Conservation (phyloP, 2,329 filamentous ascomycete species). For the Teratosphaeriaceae sp. region DNA sequence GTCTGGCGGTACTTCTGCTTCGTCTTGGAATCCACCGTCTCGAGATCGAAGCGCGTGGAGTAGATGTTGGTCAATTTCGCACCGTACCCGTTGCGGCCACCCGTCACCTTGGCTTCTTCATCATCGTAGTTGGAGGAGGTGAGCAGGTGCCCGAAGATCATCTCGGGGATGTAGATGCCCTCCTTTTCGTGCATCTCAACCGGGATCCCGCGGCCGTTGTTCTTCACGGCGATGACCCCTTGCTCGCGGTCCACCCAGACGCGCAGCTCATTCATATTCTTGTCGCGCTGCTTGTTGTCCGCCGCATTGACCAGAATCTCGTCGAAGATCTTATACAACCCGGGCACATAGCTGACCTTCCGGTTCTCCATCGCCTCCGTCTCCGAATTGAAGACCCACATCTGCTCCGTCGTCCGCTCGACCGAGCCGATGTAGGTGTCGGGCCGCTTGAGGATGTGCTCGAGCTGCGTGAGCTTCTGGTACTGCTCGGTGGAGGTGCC, state of each 20-base stretch:
- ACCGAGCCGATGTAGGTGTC: constrained; percentile 98
- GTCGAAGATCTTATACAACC: constrained; percentile 98
- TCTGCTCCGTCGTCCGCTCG: constrained; percentile 75
- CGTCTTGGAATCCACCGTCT: constrained; percentile 77
- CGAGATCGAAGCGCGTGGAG: constrained; percentile 83
- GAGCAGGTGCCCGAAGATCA: constrained; percentile 94
- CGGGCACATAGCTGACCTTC: constrained; percentile 77
- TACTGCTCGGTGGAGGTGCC: constrained; percentile 71
- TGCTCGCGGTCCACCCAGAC: constrained; percentile 73
- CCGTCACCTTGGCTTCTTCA: constrained; percentile 86
- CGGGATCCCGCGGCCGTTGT: constrained; percentile 94
- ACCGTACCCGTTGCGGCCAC: constrained; percentile 96
- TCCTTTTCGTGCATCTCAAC: constrained; percentile 91
- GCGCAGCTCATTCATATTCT: constrained; percentile 80
- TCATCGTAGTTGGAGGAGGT: constrained; percentile 98
- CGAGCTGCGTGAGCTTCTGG: constrained; percentile 78
- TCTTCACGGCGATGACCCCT: constrained; percentile 87
- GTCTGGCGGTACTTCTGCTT: constrained; percentile 94
- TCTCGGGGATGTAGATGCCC: constrained; percentile 86
- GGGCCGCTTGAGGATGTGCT: constrained; percentile 95
- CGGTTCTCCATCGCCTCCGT: constrained; percentile 80
- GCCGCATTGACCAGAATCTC: constrained; percentile 98
- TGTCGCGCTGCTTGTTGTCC: constrained; percentile 93
- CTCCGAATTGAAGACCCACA: constrained; percentile 95
- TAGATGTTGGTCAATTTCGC: constrained; percentile 99